Base-by-base conservation (phyloP, 306 rosid species). In the Medicago arabica region DNA sequence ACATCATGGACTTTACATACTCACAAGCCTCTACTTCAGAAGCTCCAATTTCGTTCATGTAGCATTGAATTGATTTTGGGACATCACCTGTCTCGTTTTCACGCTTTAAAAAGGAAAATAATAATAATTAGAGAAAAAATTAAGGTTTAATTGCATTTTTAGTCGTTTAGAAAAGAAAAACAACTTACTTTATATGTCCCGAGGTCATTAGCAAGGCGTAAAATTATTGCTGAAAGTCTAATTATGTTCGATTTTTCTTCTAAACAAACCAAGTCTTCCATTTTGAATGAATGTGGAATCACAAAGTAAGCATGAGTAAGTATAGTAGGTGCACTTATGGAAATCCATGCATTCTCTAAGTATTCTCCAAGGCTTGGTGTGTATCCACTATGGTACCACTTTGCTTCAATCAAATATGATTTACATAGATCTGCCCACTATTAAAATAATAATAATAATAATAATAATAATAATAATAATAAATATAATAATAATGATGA, bases 61-160 rank as follows among this genome's bases (percentile, higher is more conserved):
- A 79, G 28, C 86, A 86, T 31, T 80, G 83, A 12, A 82, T 40
- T 8, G 81, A 68, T 31, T 83, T 86, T 0, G 66, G 61, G 69
- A 54, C 46, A 15, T 83, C 86, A 1, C 85, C 82, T 15, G 41
- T 63, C 16, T 64, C 23, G 0, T 15, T 2, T 61, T 75, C 79
- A 49, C 71, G 73, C 71, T 63, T n/a, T 14, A 19, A 34, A 17
- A 34, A 4, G 0, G 13, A 17, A 9, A 36, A 4, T 7, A 0
- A 34, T 34, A 51, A 34, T 0, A 0, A n/a, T 28, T 7, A 23
- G 43, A 3, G 2, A 47, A 25, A 41, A 59, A 25, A 6, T 59
- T 6, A 9, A 67, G 55, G 8, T 49, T 49, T 13, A 11, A 11
- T 12, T 4, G 7, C 0, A 34, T 34, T 34, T 5, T 34, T 34